phyloP scores from a whole-genome alignment of 495 filamentous ascomycete species.

The Xeromyces bisporus region DNA sequence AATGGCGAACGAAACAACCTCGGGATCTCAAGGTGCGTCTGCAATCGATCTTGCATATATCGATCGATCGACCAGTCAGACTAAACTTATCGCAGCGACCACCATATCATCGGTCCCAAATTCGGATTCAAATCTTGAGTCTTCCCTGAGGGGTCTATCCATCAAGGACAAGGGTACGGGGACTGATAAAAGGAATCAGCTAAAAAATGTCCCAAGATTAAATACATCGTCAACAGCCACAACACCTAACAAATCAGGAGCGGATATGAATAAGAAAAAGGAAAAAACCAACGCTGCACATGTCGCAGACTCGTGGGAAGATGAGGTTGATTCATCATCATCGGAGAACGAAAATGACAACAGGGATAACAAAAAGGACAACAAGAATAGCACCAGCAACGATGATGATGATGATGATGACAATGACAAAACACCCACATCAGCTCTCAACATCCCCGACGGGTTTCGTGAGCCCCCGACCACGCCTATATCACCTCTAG shows the following conservation, averaged over 20 bases:
- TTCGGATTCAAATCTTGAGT: slow-evolving; percentile 27
- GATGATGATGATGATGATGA: not conserved
- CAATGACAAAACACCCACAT: slow-evolving; percentile 7
- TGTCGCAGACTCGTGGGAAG: slow-evolving; percentile 80
- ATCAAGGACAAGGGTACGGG: slow-evolving; percentile 18
- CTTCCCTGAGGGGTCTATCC: slow-evolving; percentile 27
- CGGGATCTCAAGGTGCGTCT: too few relatives aligned
- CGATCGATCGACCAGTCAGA: too few relatives aligned
- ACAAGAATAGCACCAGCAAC: not conserved
- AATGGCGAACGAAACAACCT: too few relatives aligned
- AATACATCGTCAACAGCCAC: slow-evolving; percentile 3
- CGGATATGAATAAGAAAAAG: too few relatives aligned
- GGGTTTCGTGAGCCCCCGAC: slow-evolving; percentile 38
- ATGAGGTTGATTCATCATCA: slow-evolving; percentile 33
- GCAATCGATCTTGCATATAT: too few relatives aligned
- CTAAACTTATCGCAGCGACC: too few relatives aligned
- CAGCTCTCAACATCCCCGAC: slow-evolving; percentile 21
- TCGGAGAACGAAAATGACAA: not conserved
- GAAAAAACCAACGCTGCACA: slow-evolving; percentile 20
- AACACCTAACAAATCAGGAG: slow-evolving; percentile 12
- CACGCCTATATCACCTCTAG: slow-evolving; percentile 37
- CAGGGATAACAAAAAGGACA: not conserved
- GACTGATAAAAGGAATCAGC: slow-evolving; percentile 2
- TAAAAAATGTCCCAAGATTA: slow-evolving; percentile 14
- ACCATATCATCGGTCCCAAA: too few relatives aligned